Evolutionary conservation across 2,329 filamentous ascomycete genomes (phyloP), one percentile per base, ranked within the genome.

Genomic region (Graphium sp.): DNA sequence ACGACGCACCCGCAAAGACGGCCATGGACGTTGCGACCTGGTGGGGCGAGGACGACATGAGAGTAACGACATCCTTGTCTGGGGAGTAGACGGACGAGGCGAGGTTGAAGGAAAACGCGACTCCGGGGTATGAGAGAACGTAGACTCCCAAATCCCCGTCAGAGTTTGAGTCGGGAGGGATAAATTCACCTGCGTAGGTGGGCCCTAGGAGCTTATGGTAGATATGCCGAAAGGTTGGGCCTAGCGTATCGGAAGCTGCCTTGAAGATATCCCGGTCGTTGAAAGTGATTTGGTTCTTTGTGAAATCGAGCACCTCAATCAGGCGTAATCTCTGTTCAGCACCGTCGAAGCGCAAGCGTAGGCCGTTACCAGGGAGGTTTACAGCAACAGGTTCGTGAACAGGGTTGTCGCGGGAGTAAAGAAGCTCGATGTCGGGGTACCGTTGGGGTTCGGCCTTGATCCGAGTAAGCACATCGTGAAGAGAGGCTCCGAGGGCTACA

Each of bases 191-290:
- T 2, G 80, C 80, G 47, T 92, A 95, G 0, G 87, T 91, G 12
- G 85, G 85, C 0, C 89, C 89, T 37, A 98, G 74, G n/a, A 94
- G 61, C 30, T 81, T 74, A 42, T 92, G 83, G 48, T 95, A 98
- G 39, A 98, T 76, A 49, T 91, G 82, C 34, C 77, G 68, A 48
- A 93, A 93, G 11, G 69, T 77, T 5, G 84, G 85, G 0, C 82
- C 82, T 2, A 19, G 43, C 7, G 52, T 43, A 22, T 47, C 48
- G 34, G 51, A 56, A 24, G 55, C 45, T 2, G 66, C 66, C 44
- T 82, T 85, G 30, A 84, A 64, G 11, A 94, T 67, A 37, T 91
- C 81, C 30, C 74, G 73, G 18, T 72, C 66, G 38, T 71, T 89
- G 55, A 94, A 92, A 12, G 75, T 73, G 35, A 95, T 70, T 35